Base-by-base conservation (phyloP, 805 yeast genomes). In the Myxozyma kluyveri region DNA sequence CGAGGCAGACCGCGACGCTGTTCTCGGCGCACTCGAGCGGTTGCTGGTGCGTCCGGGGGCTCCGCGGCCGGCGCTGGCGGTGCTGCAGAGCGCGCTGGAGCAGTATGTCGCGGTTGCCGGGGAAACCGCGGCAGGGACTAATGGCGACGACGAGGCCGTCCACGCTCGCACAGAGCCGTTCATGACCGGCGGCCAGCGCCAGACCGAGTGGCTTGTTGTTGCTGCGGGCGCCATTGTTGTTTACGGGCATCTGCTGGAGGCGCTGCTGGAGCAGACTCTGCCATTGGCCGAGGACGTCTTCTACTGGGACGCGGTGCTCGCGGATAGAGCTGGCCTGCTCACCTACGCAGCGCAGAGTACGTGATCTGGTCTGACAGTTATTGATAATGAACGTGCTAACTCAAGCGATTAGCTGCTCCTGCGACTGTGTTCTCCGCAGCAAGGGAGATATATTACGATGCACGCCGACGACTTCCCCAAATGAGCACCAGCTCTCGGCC, bases 241-340 rank as follows among this genome's bases (percentile, higher is more conserved):
- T 4, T 72, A 73, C 51, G 74, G 73, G 18, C 62, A 65, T 18
- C 48, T 68, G 4, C 57, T 72, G 18, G 64, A 72, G 26, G 56
- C 64, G 1, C 59, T 78, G 24, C 61, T 79, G 35, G 60, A 62
- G 4, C 65, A 67, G 14, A 77, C 83, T 1, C 55, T 76, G 3
- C 75, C 78, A 6, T 57, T 78, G 12, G 53, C 67, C 21, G 73
- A 72, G 37, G 77, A 75, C 55, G 57, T 78, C n/a, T 65, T 66
- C 29, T 80, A 79, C 61, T 80, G 76, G 72, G 77, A 78, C 24
- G 45, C 65, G 1, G 62, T 73, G 0, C 59, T 69, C 2, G 59
- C 69, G 10, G 71, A 75, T 3, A 63, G 63, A 1, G 56, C 63
- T 18, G 67, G 71, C 26, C 52, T 68, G 17, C 44, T 63, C 2